Evolutionary conservation across 352 stramenopile genomes (phyloP).

Genomic region (Phytophthora brassicae): DNA sequence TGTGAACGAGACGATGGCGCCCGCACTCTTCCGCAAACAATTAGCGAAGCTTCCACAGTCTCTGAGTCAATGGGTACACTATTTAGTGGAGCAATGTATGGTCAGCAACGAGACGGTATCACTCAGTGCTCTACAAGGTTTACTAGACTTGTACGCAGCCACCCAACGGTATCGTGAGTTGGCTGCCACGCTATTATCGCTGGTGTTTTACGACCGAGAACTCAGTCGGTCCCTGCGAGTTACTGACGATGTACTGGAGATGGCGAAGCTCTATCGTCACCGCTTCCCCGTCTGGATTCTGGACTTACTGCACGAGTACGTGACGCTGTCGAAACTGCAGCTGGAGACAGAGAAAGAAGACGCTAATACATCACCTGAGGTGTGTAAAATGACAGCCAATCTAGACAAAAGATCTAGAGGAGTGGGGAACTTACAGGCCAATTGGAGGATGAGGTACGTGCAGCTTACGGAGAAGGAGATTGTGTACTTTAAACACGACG

Average conservation of each 20-base stretch:
- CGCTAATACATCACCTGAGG: slow-evolving; percentile 39
- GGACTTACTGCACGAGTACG: slow-evolving; percentile 59
- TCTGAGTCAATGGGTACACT: slow-evolving; percentile 70
- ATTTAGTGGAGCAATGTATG: slow-evolving; percentile 59
- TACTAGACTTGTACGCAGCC: slow-evolving; percentile 51
- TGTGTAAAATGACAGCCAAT: slow-evolving; percentile 35
- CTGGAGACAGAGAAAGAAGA: slow-evolving; percentile 57
- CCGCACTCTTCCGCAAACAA: slow-evolving; percentile 48
- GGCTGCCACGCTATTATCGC: slow-evolving; percentile 52
- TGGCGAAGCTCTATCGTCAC: slow-evolving; percentile 51
- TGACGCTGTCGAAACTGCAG: slow-evolving; percentile 56
- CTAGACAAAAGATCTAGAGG: slow-evolving; percentile 65
- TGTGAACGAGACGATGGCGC: slow-evolving; percentile 76
- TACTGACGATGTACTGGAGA: slow-evolving; percentile 52
- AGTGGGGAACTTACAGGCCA: slow-evolving; percentile 58
- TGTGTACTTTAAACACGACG: slow-evolving; percentile 69
- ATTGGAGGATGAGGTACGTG: slow-evolving; percentile 75
- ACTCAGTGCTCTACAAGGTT: slow-evolving; percentile 41
- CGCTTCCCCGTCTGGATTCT: slow-evolving; percentile 55
- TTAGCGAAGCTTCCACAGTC: slow-evolving; percentile 39
- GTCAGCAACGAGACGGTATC: slow-evolving; percentile 51
- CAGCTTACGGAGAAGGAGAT: slow-evolving; percentile 48
- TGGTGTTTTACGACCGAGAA: slow-evolving; percentile 50
- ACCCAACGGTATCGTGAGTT: slow-evolving; percentile 54
- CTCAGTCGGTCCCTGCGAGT: slow-evolving; percentile 37